A percentile compares a stretch with the other conserved stretches of the same genome.
These are phyloP conservation scores for Arachnomyces sp. DNA, from an alignment of 2,329 filamentous ascomycete genomes.

Conservation along the genomic window DNA sequence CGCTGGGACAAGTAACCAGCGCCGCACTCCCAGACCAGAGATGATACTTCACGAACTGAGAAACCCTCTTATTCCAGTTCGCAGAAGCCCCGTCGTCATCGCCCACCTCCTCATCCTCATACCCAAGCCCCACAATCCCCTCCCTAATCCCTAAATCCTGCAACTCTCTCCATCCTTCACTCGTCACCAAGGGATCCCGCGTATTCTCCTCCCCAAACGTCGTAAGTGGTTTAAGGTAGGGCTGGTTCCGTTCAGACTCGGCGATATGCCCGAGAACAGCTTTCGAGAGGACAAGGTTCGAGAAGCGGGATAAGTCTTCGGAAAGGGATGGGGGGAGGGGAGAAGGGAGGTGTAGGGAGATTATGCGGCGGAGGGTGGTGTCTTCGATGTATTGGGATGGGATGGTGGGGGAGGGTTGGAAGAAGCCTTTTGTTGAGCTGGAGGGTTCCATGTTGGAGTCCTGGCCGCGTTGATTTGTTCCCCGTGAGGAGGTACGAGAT, in stretches of 20 bases:
- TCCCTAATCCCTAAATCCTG: slow-evolving; percentile 18
- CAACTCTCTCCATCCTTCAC: slow-evolving; percentile 20
- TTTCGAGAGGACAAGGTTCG: slow-evolving; percentile 15
- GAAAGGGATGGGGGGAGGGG: slow-evolving; percentile 13
- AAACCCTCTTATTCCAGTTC: slow-evolving; percentile 16
- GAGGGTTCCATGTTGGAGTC: slow-evolving; percentile 16
- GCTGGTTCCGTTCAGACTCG: slow-evolving; percentile 17
- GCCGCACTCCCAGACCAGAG: slow-evolving; percentile 19
- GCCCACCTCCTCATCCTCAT: slow-evolving; percentile 9
- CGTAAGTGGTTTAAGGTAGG: slow-evolving; percentile 15
- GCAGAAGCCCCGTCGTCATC: not conserved
- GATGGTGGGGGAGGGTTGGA: slow-evolving; percentile 15
- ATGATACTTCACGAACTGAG: slow-evolving; percentile 17
- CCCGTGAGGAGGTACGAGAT: too few relatives aligned
- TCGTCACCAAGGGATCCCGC: slow-evolving; percentile 17
- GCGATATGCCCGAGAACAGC: slow-evolving; percentile 11
- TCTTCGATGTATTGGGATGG: slow-evolving; percentile 16
- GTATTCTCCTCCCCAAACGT: slow-evolving; percentile 20
- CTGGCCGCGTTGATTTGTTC: too few relatives aligned
- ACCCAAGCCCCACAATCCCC: slow-evolving; percentile 18
- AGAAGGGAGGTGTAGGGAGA: slow-evolving; percentile 15
- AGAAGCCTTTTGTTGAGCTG: slow-evolving; percentile 19
- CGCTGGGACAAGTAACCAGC: slow-evolving; percentile 19
- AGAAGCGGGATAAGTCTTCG: slow-evolving; percentile 16
- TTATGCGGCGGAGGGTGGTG: slow-evolving; percentile 13